A percentile compares a stretch with the other conserved stretches of the same genome.
Evolutionary conservation across 192 early-diverging fungal species (phyloP).

Genomic region (Endogone sp.): DNA sequence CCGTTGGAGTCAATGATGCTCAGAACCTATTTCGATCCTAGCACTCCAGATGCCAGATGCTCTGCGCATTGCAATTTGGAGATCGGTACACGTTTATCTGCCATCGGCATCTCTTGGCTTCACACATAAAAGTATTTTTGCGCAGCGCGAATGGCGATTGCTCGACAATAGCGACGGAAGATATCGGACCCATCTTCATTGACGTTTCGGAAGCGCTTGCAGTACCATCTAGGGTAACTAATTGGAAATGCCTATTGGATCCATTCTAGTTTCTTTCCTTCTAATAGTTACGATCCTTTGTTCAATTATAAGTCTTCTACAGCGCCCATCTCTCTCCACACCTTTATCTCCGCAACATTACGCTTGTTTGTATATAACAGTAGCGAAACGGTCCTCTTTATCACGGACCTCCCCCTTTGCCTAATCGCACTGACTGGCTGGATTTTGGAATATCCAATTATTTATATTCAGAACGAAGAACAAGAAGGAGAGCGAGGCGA

Average conservation of each 20-base stretch:
- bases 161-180: neutral
- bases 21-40: neutral
- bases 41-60: neutral
- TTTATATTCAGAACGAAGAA: constrained; percentile 12
- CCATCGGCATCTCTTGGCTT: neutral
- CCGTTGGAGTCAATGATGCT: too few species aligned
- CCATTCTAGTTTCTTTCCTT: neutral
- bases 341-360: neutral
- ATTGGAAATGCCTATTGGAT: neutral
- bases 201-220: neutral
- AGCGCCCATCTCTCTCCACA: neutral
- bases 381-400: neutral
- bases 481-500: constrained; percentile 15
- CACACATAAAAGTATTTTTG: neutral
- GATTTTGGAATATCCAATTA: constrained; percentile 25
- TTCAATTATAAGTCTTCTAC: neutral
- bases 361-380: neutral
- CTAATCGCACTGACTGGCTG: constrained; percentile 31
- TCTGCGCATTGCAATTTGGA: constrained; percentile 6
- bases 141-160: neutral
- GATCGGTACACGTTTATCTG: constrained; percentile 9
- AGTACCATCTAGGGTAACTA: neutral
- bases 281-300: neutral
- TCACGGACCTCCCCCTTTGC: constrained; percentile 11
- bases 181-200: neutral